Conservation (phyloP, 2,329 filamentous ascomycete genomes). For the Fusarium graminum region DNA sequence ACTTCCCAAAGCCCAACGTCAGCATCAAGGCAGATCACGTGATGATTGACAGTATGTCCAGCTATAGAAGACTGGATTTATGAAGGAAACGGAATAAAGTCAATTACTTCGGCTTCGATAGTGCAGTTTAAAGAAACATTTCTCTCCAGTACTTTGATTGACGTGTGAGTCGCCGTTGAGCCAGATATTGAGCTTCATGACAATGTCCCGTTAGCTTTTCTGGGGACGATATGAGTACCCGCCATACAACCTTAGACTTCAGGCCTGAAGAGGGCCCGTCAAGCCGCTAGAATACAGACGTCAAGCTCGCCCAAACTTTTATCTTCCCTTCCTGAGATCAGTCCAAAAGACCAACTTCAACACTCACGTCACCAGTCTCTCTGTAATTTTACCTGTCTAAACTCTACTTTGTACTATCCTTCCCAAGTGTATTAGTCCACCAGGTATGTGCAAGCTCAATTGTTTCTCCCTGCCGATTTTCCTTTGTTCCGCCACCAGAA, state of each 20-base stretch:
- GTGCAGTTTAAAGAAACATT: not conserved
- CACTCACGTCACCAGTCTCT: constrained; percentile 39
- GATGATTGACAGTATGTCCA: not conserved
- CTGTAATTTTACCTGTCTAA: constrained; percentile 39
- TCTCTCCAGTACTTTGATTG: not conserved
- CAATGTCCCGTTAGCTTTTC: constrained; percentile 1
- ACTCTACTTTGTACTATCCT: constrained; percentile 36
- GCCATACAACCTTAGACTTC: constrained; percentile 53
- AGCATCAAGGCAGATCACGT: constrained; percentile 40
- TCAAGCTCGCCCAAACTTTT: constrained; percentile 49
- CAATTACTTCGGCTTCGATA: not conserved
- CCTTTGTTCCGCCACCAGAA: constrained; percentile 30
- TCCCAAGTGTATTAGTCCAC: constrained; percentile 39
- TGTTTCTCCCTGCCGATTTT: constrained; percentile 25
- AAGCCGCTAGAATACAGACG: constrained; percentile 34
- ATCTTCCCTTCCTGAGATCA: constrained; percentile 48
- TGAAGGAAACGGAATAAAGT: not conserved
- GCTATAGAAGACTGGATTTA: not conserved
- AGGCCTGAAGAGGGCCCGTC: constrained; percentile 48
- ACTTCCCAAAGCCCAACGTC: constrained; percentile 43
- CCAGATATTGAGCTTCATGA: constrained; percentile 1
- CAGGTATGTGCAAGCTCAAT: constrained; percentile 46
- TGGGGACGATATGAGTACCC: constrained; percentile 7
- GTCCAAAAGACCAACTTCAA: constrained; percentile 43
- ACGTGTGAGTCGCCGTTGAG: not conserved